These are phyloP conservation scores for Hirschfeldia incana DNA, from an alignment of 345 rosid species.

Conservation along the genomic window DNA sequence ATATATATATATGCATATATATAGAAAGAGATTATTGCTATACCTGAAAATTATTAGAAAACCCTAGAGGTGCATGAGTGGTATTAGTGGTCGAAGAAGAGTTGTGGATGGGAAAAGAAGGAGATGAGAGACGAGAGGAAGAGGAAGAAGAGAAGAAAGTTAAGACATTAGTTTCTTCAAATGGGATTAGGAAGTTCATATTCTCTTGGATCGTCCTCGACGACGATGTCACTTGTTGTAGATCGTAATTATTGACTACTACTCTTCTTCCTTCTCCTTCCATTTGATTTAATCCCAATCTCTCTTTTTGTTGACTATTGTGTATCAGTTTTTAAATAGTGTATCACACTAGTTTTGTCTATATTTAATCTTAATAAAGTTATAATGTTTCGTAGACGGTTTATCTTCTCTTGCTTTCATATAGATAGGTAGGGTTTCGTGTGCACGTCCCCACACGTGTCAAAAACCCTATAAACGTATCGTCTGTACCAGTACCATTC, in stretches of 20 bases:
- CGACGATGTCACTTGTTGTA: constrained; percentile 44
- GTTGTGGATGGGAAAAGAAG: constrained; percentile 42
- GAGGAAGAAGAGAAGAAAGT: constrained; percentile 62
- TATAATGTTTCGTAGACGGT: constrained; percentile 15
- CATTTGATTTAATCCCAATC: constrained; percentile 35
- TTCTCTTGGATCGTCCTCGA: constrained; percentile 48
- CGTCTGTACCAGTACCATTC: constrained; percentile 24
- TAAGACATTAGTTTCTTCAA: constrained; percentile 71
- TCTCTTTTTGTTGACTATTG: constrained; percentile 22
- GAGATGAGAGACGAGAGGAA: constrained; percentile 34
- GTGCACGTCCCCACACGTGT: constrained; percentile 37
- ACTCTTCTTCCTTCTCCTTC: constrained; percentile 47
- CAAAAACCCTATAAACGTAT: constrained; percentile 12
- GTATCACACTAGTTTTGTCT: constrained; percentile 25
- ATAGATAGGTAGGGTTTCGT: constrained; percentile 42
- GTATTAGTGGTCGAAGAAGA: constrained; percentile 27
- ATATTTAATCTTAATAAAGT: constrained; percentile 10
- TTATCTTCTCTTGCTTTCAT: constrained; percentile 38
- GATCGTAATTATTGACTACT: constrained; percentile 54
- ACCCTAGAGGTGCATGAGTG: constrained; percentile 46
- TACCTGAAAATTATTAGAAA: constrained; percentile 49
- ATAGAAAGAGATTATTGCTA: constrained; percentile 10
- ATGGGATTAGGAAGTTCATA: constrained; percentile 69
- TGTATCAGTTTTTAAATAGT: constrained; percentile 14
- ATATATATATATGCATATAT: neutral